Conservation (phyloP, 441 rosid species). For the Monsonia emarginata region DNA sequence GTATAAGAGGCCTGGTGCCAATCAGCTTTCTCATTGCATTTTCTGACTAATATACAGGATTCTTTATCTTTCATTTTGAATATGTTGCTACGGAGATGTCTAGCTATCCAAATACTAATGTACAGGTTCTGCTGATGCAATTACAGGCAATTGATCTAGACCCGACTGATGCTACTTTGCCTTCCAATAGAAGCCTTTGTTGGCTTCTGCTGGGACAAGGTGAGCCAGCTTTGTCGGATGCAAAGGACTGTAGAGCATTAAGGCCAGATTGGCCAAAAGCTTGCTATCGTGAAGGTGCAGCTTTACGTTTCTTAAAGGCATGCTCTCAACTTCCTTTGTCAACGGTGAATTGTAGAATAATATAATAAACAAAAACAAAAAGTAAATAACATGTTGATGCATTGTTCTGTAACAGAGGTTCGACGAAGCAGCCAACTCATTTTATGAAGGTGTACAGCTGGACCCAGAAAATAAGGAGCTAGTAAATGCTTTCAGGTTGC, state of each 20-base stretch:
- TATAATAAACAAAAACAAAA: neutral
- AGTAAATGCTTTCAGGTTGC: slow-evolving; percentile 57
- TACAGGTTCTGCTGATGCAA: slow-evolving; percentile 15
- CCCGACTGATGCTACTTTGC: slow-evolving; percentile 56
- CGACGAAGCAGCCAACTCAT: slow-evolving; percentile 87
- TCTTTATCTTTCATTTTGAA: neutral
- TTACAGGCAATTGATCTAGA: slow-evolving; percentile 77
- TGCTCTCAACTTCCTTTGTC: slow-evolving; percentile 3
- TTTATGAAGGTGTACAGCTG: slow-evolving; percentile 73
- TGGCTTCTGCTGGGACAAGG: slow-evolving; percentile 72
- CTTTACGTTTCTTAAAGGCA: slow-evolving; percentile 65
- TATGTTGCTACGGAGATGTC: neutral
- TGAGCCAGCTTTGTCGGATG: slow-evolving; percentile 73
- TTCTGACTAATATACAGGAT: neutral
- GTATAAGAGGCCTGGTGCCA: no score
- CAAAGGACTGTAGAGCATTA: slow-evolving; percentile 55
- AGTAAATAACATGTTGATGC: slow-evolving; percentile 6
- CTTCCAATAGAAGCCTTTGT: slow-evolving; percentile 85
- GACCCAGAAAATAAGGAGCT: slow-evolving; percentile 81
- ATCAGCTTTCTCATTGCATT: neutral
- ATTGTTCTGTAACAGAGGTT: slow-evolving; percentile 44
- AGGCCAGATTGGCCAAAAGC: slow-evolving; percentile 82
- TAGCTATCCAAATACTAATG: neutral
- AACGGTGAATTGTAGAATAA: neutral
- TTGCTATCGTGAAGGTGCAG: slow-evolving; percentile 88